Evolutionary conservation across 2,329 filamentous ascomycete species (phyloP), one percentile per base, ranked within the genome.

Genomic region (Plenodomus tracheiphilus): DNA sequence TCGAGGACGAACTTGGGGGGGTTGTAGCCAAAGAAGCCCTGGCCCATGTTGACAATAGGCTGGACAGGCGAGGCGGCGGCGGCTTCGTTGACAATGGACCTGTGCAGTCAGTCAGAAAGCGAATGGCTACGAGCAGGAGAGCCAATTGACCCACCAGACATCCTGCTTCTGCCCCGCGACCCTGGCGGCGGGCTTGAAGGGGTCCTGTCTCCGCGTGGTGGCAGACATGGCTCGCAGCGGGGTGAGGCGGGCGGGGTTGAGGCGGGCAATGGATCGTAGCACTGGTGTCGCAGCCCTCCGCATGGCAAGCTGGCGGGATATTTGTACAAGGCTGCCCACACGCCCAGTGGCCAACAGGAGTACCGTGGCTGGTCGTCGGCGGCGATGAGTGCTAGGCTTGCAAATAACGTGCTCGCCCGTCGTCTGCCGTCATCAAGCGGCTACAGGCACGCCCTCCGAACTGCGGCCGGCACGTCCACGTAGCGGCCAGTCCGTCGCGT

Each of bases 1-100:
- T 96, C 83, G 57, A 97, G 79, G 57, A 97, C 91, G 73, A 96
- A 97, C 30, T 86, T 75, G 7, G 93, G 93, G 47, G 93, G 93
- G 69, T 97, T 97, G 74, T 97, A 97, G 49, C 93, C 93, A 62
- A 91, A 92, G 79, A 91, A 91, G 46, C 84, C 84, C 72, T 87
- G 85, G 43, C 85, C 85, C 83, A 87, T 86, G 70, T 87, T 87
- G 53, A 86, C 81, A 51, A 86, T 85, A 42, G 84, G 84, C 69
- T 85, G 81, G 36, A 85, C 78, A 1, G 82, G 81, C 17, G 83
- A 85, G 39, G 81, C 81, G 11, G 82, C 81, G 4, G 84, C 84
- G 3, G 84, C 85, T 70, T 87, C 85, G 58, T 87, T 87, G 68
- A 87, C 81, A 57, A 87, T 86, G 16, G 82, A 82, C 81, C 81